These are phyloP conservation scores for Hymenoscyphus albidus DNA, from an alignment of 2,329 filamentous ascomycete species.

Conservation along the genomic window DNA sequence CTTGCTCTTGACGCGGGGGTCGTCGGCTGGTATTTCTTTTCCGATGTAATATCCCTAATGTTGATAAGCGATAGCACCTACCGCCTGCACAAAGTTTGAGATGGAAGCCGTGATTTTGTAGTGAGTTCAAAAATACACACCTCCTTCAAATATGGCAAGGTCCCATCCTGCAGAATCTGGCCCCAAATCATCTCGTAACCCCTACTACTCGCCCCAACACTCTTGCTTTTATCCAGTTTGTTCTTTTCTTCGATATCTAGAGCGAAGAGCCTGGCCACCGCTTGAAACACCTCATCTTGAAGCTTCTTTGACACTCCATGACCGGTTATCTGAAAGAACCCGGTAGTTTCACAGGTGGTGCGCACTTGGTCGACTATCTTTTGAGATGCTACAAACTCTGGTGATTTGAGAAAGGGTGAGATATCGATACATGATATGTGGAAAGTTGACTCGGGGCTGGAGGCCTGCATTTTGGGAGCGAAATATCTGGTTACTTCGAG, in stretches of 20 bases:
- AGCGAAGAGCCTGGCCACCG: conserved; percentile 44
- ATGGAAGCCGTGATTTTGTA: neutral
- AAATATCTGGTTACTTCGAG: no score
- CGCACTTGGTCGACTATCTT: conserved; percentile 38
- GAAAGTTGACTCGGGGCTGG: neutral
- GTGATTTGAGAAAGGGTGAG: conserved; percentile 20
- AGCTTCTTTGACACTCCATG: conserved; percentile 42
- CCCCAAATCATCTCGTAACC: conserved; percentile 47
- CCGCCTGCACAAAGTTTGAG: neutral
- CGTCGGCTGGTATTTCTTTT: conserved; percentile 39
- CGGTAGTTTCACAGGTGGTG: conserved; percentile 43
- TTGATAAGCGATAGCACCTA: neutral
- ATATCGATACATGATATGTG: conserved; percentile 26
- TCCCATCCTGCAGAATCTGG: conserved; percentile 43
- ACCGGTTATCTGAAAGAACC: conserved; percentile 51
- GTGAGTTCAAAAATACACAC: conserved; percentile 18
- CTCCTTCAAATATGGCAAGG: conserved; percentile 46
- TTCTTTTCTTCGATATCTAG: conserved; percentile 45
- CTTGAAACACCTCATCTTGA: conserved; percentile 40
- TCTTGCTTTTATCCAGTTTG: conserved; percentile 38
- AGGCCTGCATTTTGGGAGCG: neutral
- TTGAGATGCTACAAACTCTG: conserved; percentile 15
- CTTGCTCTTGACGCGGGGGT: conserved; percentile 34
- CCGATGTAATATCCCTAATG: conserved; percentile 39
- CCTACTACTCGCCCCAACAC: conserved; percentile 40